A percentile compares a stretch with the other conserved stretches of the same genome.
phyloP scores from a whole-genome alignment of 805 yeast genomes.

The Lipomyces spencermartinsiae region DNA sequence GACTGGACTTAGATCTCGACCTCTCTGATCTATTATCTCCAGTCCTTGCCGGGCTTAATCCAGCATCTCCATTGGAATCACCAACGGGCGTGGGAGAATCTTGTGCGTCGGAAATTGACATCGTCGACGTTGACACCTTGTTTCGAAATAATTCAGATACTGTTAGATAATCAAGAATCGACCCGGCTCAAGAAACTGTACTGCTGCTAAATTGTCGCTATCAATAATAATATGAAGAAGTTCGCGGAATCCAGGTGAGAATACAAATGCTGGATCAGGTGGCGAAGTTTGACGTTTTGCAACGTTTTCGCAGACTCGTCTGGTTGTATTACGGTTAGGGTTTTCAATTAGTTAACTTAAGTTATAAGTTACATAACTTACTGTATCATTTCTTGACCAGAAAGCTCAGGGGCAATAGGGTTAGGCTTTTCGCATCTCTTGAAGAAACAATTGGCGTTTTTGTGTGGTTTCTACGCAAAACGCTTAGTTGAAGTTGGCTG shows the following conservation, averaged over 20 bases:
- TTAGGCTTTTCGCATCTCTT: too few relatives aligned
- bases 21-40: slow-evolving; percentile 17
- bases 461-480: too few relatives aligned
- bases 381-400: too few relatives aligned
- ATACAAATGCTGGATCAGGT: neutral
- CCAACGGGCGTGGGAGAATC: neutral
- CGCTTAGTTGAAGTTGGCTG: too few relatives aligned
- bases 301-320: too few relatives aligned
- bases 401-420: too few relatives aligned
- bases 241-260: neutral
- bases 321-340: too few relatives aligned
- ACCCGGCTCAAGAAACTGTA: neutral
- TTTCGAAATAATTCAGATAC: neutral
- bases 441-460: too few relatives aligned
- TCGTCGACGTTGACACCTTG: neutral
- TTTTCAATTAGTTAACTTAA: too few relatives aligned
- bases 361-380: too few relatives aligned
- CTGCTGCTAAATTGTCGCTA: neutral
- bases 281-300: neutral
- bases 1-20: slow-evolving; percentile 24
- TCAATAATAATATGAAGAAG: neutral
- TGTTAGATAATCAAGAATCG: neutral
- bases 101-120: neutral
- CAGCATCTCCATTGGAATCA: slow-evolving; percentile 2
- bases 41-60: slow-evolving; percentile 10